Evolutionary conservation across 306 rosid genomes (phyloP).

Genomic region (Morella rubra): DNA sequence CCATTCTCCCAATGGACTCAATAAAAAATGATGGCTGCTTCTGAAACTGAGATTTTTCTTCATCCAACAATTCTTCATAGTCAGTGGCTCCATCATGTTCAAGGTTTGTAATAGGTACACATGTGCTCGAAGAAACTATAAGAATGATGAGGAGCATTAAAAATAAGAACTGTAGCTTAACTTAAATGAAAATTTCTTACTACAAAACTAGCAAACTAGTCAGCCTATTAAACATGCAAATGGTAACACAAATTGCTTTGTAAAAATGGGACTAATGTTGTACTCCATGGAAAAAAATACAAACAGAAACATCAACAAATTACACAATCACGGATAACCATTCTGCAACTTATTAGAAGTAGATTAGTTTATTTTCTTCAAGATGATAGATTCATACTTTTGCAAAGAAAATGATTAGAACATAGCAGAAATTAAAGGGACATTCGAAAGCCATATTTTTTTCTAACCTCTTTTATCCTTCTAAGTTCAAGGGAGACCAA

Average conservation of each 20-base stretch:
- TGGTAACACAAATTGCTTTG: constrained; percentile 13
- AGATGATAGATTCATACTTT: neutral
- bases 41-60: constrained; percentile 42
- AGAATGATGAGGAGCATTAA: constrained; percentile 37
- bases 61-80: constrained; percentile 35
- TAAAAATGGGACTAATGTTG: neutral
- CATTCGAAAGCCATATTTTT: neutral
- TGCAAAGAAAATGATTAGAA: neutral
- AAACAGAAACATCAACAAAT: neutral
- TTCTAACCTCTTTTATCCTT: neutral
- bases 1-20: constrained; percentile 52
- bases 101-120: constrained; percentile 36
- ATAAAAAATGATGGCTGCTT: constrained; percentile 42
- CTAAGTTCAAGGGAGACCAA: neutral
- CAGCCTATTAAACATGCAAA: constrained; percentile 10
- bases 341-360: neutral
- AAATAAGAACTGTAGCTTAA: constrained; percentile 12
- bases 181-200: constrained; percentile 10
- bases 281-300: neutral
- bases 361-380: neutral
- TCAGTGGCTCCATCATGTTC: constrained; percentile 47
- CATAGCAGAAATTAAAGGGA: neutral
- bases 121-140: constrained; percentile 54
- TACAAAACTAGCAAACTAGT: constrained; percentile 15
- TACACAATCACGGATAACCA: constrained; percentile 9